phyloP scores from a whole-genome alignment of 306 rosid species.

The Delonix regia region DNA sequence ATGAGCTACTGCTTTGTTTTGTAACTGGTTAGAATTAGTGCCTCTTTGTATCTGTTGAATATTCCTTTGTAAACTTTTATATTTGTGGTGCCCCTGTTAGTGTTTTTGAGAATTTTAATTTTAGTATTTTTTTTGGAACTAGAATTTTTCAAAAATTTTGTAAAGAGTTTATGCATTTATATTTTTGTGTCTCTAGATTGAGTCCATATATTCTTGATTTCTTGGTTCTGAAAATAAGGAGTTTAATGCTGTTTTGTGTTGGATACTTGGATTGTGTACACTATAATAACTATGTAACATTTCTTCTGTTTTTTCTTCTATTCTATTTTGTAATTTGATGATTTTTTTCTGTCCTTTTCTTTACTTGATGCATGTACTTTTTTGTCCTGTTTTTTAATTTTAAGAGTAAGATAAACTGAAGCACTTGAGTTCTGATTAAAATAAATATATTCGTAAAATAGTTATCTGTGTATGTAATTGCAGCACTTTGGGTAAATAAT shows the following conservation, averaged over 20 bases:
- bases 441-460: neutral
- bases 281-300: no score
- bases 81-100: neutral
- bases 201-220: neutral
- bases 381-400: neutral
- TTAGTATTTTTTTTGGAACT: neutral
- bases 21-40: neutral
- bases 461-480: slow-evolving; percentile 16
- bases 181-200: slow-evolving; percentile 16
- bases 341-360: slow-evolving; percentile 4
- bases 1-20: neutral
- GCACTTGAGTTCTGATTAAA: neutral
- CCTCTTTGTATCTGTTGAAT: neutral
- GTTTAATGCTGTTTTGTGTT: slow-evolving; percentile 17
- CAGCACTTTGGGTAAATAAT: neutral
- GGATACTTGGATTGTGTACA: neutral
- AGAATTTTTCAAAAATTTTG: neutral
- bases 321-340: neutral
- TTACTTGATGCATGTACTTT: neutral
- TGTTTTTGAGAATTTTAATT: neutral
- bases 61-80: neutral
- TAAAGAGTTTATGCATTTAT: slow-evolving; percentile 1
- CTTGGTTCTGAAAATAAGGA: neutral
- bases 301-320: neutral
- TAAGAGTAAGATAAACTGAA: neutral